Conservation (phyloP, 139 green algal genomes). For the Chlamydomonas sp. region DNA sequence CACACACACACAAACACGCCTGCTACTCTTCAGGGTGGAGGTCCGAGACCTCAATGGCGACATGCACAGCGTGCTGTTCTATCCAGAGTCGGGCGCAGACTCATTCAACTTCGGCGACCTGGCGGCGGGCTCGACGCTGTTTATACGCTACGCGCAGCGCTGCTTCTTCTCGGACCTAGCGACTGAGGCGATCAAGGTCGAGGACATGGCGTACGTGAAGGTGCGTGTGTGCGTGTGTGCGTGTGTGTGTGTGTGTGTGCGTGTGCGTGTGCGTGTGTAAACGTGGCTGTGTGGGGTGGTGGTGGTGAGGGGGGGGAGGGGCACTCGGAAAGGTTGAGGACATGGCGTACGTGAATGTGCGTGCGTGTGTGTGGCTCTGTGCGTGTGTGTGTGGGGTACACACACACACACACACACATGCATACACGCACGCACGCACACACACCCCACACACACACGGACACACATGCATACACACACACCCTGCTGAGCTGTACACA, state of each 20-base stretch:
- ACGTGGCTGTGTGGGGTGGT: too few relatives aligned
- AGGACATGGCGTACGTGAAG: constrained; percentile 6
- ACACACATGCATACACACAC: too few relatives aligned
- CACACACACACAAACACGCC: too few relatives aligned
- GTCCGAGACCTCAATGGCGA: constrained; percentile 39
- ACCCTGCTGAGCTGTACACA: too few relatives aligned
- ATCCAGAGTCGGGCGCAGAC: constrained; percentile 15
- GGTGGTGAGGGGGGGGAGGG: too few relatives aligned
- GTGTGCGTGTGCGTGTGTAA: too few relatives aligned
- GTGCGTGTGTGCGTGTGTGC: constrained; percentile 28
- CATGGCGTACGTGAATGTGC: constrained; percentile 28
- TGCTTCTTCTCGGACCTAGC: constrained; percentile 47
- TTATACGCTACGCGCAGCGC: constrained; percentile 42
- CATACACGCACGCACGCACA: too few relatives aligned
- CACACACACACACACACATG: too few relatives aligned
- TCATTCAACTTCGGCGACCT: constrained; percentile 22
- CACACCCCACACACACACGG: too few relatives aligned
- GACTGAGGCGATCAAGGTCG: constrained; percentile 39
- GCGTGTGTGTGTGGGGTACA: too few relatives aligned
- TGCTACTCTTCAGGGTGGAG: constrained; percentile 22
- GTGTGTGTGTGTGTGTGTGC: too few relatives aligned
- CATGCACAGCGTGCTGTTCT: constrained; percentile 34
- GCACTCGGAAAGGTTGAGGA: constrained; percentile 1
- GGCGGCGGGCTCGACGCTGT: constrained; percentile 32
- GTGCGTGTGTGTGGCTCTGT: too few relatives aligned